Evolutionary conservation across 768 basidiomycete species (phyloP).

Genomic region (Omphalotus guepiniiformis): DNA sequence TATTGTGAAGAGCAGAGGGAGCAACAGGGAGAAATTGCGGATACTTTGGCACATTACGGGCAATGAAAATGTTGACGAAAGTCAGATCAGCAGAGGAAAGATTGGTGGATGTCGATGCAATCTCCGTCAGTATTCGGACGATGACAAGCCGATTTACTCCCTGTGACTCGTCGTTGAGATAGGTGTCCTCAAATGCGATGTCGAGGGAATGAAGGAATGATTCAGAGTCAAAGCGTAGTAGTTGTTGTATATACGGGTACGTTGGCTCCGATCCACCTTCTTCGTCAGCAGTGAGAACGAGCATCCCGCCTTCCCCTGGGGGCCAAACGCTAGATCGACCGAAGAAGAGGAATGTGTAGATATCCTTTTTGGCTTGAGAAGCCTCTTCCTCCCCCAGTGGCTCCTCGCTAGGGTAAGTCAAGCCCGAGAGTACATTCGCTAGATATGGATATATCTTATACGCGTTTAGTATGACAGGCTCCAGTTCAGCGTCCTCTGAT

Average conservation of each 20-base stretch:
- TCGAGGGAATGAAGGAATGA: slow-evolving; percentile 92
- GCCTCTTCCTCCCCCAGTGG: slow-evolving; percentile 64
- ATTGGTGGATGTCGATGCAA: slow-evolving; percentile 46
- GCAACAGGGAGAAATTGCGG: slow-evolving; percentile 76
- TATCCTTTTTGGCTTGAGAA: slow-evolving; percentile 58
- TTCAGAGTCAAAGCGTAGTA: slow-evolving; percentile 89
- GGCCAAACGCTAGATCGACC: slow-evolving; percentile 82
- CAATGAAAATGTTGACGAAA: slow-evolving; percentile 92
- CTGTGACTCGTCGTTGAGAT: slow-evolving; percentile 73
- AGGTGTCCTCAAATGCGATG: slow-evolving; percentile 90
- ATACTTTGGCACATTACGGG: slow-evolving; percentile 96
- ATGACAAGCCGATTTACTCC: slow-evolving; percentile 74
- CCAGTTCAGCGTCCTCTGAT: slow-evolving; percentile 34
- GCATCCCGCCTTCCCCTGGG: slow-evolving; percentile 58
- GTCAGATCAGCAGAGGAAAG: slow-evolving; percentile 63
- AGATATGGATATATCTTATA: slow-evolving; percentile 93
- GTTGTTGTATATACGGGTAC: slow-evolving; percentile 82
- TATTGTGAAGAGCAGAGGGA: slow-evolving; percentile 62
- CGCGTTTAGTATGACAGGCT: slow-evolving; percentile 63
- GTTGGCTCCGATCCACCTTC: slow-evolving; percentile 76
- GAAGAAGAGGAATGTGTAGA: slow-evolving; percentile 83
- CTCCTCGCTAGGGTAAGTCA: slow-evolving; percentile 83
- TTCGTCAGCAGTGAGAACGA: slow-evolving; percentile 73
- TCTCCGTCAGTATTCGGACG: slow-evolving; percentile 80
- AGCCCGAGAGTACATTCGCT: slow-evolving; percentile 72